phyloP scores from a whole-genome alignment of 345 rosid species.

The Kandelia obovata region DNA sequence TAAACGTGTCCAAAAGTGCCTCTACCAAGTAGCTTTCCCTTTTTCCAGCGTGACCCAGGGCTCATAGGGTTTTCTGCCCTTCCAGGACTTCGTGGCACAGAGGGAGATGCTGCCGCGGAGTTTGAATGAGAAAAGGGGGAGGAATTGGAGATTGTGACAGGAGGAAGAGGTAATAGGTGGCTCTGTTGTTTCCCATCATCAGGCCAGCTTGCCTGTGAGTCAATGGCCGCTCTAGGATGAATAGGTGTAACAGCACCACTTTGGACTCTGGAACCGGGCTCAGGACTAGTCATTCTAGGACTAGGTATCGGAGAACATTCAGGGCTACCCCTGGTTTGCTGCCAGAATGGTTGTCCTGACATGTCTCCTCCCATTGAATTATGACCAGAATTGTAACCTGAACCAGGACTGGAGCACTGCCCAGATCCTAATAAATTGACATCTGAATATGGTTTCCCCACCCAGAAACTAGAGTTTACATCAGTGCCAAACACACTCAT shows the following conservation, averaged over 20 bases:
- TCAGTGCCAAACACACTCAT: slow-evolving; percentile 67
- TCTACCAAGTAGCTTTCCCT: slow-evolving; percentile 70
- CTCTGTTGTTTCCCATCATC: slow-evolving; percentile 86
- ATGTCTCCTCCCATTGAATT: slow-evolving; percentile 94
- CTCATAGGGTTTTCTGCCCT: slow-evolving; percentile 72
- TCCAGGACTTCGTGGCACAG: slow-evolving; percentile 92
- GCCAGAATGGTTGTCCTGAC: slow-evolving; percentile 89
- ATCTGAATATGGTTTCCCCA: slow-evolving; percentile 71
- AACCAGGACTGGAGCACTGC: slow-evolving; percentile 97
- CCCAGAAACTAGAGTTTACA: slow-evolving; percentile 60
- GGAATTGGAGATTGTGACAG: slow-evolving; percentile 56
- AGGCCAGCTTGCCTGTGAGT: slow-evolving; percentile 61
- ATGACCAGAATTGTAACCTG: slow-evolving; percentile 93
- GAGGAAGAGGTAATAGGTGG: slow-evolving; percentile 93
- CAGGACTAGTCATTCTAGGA: slow-evolving; percentile 96
- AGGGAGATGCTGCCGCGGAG: slow-evolving; percentile 91
- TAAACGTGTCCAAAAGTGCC: slow-evolving; percentile 84
- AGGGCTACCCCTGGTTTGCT: slow-evolving; percentile 88
- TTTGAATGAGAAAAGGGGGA: slow-evolving; percentile 82
- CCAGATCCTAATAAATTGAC: slow-evolving; percentile 80
- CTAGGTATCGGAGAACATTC: slow-evolving; percentile 95
- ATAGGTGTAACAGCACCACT: slow-evolving; percentile 98
- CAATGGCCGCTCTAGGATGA: slow-evolving; percentile 82
- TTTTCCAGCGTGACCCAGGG: slow-evolving; percentile 65
- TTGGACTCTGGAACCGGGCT: slow-evolving; percentile 93